A percentile compares a stretch with the other conserved stretches of the same genome.
Conservation (phyloP, 192 early-diverging fungal species). For the Coemansia brasiliensis region DNA sequence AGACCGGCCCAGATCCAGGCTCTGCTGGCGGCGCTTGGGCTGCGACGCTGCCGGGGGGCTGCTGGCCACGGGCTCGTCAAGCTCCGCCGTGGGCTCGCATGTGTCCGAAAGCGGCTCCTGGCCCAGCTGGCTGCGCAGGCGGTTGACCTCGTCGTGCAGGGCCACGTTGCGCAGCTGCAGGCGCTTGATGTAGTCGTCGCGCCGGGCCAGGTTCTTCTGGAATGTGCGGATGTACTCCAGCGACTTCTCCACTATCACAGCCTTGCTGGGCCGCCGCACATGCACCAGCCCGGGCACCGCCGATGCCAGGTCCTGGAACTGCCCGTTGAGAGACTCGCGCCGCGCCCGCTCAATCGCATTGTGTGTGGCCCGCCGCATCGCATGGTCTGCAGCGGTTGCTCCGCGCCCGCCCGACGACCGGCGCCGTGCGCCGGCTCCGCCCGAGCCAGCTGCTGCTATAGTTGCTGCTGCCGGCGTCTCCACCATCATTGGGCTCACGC, state of each 20-base stretch:
- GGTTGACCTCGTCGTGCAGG: slow-evolving; percentile 64
- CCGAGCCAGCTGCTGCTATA: slow-evolving; percentile 24
- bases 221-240: slow-evolving; percentile 64
- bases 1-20: slow-evolving; percentile 32
- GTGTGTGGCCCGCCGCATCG: slow-evolving; percentile 73
- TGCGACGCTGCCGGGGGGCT: slow-evolving; percentile 7
- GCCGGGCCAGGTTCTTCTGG: slow-evolving; percentile 46
- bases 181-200: slow-evolving; percentile 51
- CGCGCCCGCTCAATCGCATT: slow-evolving; percentile 81
- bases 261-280: slow-evolving; percentile 77
- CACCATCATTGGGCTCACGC: slow-evolving; percentile 22
- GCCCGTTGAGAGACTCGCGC: slow-evolving; percentile 74
- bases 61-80: neutral
- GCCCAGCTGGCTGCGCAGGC: slow-evolving; percentile 59
- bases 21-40: slow-evolving; percentile 46
- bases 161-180: slow-evolving; percentile 57
- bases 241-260: slow-evolving; percentile 77
- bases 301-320: slow-evolving; percentile 81
- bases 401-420: slow-evolving; percentile 27
- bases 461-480: slow-evolving; percentile 19
- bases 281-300: slow-evolving; percentile 72
- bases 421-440: slow-evolving; percentile 38
- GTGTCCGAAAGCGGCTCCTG: slow-evolving; percentile 51
- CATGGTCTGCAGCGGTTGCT: slow-evolving; percentile 29
- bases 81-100: slow-evolving; percentile 10